Evolutionary conservation across 169 alveolate genomes (phyloP).

Genomic region (Cryptosporidium muris): DNA sequence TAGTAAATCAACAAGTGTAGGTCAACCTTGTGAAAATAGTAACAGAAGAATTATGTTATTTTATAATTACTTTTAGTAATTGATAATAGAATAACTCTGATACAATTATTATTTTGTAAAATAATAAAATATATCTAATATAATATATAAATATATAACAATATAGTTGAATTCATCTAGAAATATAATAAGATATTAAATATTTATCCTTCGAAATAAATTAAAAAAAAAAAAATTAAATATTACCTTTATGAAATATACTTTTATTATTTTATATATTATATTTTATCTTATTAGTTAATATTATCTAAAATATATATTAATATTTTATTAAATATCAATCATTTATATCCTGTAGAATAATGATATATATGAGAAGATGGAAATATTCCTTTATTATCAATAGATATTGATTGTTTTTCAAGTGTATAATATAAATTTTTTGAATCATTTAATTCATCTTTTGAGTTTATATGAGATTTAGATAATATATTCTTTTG

Average conservation of each 20-base stretch:
- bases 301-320: neutral
- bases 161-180: neutral
- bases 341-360: neutral
- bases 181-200: constrained; percentile 13
- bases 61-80: too few species aligned
- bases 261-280: neutral
- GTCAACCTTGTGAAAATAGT: too few species aligned
- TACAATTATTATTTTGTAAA: too few species aligned
- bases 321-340: neutral
- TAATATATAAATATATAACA: neutral
- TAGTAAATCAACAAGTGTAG: too few species aligned
- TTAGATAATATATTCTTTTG: neutral
- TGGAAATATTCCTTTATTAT: constrained; percentile 25
- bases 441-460: neutral
- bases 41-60: too few species aligned
- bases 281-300: neutral
- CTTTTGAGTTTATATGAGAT: neutral
- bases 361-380: constrained; percentile 16
- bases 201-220: neutral
- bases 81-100: too few species aligned
- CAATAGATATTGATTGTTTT: constrained; percentile 3
- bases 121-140: too few species aligned
- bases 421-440: constrained; percentile 20
- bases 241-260: neutral
- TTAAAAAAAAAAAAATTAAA: neutral